Evolutionary conservation across 805 yeast genomes (phyloP), one percentile per base, ranked within the genome.

Genomic region (Komagataella pastoris): DNA sequence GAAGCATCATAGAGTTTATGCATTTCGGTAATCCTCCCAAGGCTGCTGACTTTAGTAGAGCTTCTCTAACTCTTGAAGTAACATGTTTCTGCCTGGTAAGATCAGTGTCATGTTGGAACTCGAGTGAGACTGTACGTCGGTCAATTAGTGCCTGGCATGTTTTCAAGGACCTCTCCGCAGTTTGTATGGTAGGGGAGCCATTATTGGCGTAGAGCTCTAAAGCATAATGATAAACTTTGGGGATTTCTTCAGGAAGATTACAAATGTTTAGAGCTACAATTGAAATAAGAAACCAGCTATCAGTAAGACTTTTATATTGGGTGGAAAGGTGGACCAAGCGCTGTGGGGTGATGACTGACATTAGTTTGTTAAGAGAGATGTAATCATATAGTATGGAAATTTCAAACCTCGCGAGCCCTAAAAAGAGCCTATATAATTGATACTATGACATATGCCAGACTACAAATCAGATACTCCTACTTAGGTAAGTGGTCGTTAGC

Each of bases 11-110:
- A 1, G 95, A 76, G 63, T 89, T 90, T 63, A 90, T 90, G 1
- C 89, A 78, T 57, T 82, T 83, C 1, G 97, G 97, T 12, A 89
- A 71, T 0, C 97, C 97, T 14, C 81, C 79, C 48, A 90, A 67
- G 0, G 96, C 95, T 0, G 85, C 75, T 3, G 88, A 73, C 61
- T 89, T 90, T 59, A 90, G 67, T 2, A 90, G 67, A 7, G 89
- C 81, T 59, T 90, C 97, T 54, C 95, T 71, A 51, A 85, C 69
- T 57, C 83, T 77, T 51, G 61, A 58, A 7, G 63, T 61, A 40
- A 56, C 50, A 47, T 48, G 53, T 12, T 17, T 30, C n/a, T 49
- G 36, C 1, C 14, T 21, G 18, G n/a, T 8, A 4, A 7, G 7
- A 7, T 30, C 18, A 7, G 19, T 24, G 3, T 50, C n/a, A 17